Percentiles rank a stretch among this genome's conserved stretches.
Conservation (phyloP, 176 grass and related monocot genomes). For the Raddia guianensis region DNA sequence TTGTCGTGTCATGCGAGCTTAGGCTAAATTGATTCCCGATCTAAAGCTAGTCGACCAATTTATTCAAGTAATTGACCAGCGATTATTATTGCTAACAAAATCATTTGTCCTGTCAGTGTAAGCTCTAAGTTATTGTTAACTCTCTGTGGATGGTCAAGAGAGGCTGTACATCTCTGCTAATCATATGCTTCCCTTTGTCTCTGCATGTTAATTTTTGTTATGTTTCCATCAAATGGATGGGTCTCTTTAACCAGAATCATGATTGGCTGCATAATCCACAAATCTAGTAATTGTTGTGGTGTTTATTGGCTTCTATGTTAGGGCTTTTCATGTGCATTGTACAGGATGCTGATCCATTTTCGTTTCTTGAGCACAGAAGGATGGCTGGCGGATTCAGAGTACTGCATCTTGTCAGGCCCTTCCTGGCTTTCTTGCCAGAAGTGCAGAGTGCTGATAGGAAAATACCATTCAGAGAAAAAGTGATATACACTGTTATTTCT, state of each 20-base stretch:
- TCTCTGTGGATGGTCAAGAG: not conserved
- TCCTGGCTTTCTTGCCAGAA: constrained; percentile 78
- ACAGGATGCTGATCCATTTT: constrained; percentile 8
- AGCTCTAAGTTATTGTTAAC: not conserved
- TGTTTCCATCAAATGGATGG: not conserved
- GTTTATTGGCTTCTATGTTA: not conserved
- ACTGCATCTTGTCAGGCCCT: constrained; percentile 74
- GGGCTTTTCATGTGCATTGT: not conserved
- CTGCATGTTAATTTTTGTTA: not conserved
- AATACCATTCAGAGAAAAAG: constrained; percentile 82
- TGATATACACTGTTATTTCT: constrained; percentile 78
- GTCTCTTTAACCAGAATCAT: not conserved
- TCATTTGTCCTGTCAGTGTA: not conserved
- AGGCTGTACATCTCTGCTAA: not conserved
- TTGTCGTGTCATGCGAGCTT: not conserved
- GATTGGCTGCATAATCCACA: not conserved
- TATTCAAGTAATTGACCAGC: not conserved
- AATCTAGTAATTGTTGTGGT: not conserved
- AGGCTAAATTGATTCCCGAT: not conserved
- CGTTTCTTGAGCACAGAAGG: constrained; percentile 14
- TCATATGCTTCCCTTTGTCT: not conserved
- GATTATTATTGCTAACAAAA: not conserved
- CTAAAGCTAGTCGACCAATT: not conserved
- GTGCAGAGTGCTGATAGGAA: constrained; percentile 76
- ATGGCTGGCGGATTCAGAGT: constrained; percentile 75